Percentiles rank a stretch among this genome's conserved stretches.
Conservation (phyloP, 116 monocot species). For the Dioscorea cayenensis region DNA sequence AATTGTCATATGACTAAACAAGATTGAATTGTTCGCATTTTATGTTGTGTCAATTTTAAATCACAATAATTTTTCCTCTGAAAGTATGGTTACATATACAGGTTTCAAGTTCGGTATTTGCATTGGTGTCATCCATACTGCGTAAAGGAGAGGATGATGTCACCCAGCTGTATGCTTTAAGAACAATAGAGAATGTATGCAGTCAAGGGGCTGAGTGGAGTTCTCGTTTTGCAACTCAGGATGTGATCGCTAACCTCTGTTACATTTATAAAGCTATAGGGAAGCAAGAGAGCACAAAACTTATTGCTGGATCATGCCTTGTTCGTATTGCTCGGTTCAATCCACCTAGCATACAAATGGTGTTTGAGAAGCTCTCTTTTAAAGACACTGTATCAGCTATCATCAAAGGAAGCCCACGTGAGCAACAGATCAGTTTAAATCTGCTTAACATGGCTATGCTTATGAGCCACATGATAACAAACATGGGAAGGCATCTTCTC, state of each 20-base stretch:
- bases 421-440: conserved; percentile 79
- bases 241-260: conserved; percentile 74
- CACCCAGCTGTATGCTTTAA: conserved; percentile 84
- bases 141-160: conserved; percentile 93
- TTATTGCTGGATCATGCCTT: conserved; percentile 93
- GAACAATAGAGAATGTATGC: conserved; percentile 83
- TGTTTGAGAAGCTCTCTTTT: conserved; percentile 78
- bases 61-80: background rate
- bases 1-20: background rate
- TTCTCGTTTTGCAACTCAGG: conserved; percentile 71
- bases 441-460: conserved; percentile 67
- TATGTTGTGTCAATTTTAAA: background rate
- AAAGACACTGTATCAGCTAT: conserved; percentile 68
- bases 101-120: conserved; percentile 81
- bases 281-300: conserved; percentile 81
- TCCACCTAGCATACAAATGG: conserved; percentile 47
- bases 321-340: conserved; percentile 73
- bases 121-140: conserved; percentile 83
- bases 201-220: conserved; percentile 91
- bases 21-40: background rate
- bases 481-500: conserved; percentile 47
- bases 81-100: conserved; percentile 2
- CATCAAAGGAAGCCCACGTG: conserved; percentile 61
- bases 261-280: conserved; percentile 86
- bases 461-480: conserved; percentile 30